Percentiles rank a stretch among this genome's conserved stretches.
phyloP scores from a whole-genome alignment of 2,329 filamentous ascomycete species.

The Diaporthe aspalathi region DNA sequence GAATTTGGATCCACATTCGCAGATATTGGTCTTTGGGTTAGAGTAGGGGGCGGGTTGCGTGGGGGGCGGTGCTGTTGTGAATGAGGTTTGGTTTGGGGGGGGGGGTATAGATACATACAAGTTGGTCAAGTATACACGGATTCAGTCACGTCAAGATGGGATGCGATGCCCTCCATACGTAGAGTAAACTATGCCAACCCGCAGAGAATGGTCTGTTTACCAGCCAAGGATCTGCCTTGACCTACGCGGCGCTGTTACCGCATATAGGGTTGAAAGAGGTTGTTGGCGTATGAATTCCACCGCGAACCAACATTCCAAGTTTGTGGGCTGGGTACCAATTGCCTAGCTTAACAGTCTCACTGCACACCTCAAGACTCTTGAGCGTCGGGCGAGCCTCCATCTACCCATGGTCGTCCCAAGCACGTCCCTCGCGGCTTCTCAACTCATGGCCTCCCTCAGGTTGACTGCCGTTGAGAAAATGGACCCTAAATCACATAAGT shows the following conservation, averaged over 20 bases:
- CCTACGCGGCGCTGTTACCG: neutral
- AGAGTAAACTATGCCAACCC: neutral
- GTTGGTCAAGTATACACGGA: neutral
- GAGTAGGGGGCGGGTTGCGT: neutral
- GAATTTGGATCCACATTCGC: conserved; percentile 14
- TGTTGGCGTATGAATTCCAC: neutral
- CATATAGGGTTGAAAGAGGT: no score
- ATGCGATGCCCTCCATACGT: neutral
- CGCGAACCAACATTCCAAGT: neutral
- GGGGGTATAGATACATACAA: conserved; percentile 16
- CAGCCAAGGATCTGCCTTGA: neutral
- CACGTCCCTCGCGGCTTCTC: neutral
- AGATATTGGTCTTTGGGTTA: conserved; percentile 12
- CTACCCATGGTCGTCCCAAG: neutral
- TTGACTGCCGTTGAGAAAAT: neutral
- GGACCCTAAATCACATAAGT: no score
- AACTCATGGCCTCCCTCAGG: neutral
- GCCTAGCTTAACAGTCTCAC: neutral
- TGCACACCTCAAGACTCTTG: neutral
- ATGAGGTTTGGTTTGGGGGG: neutral
- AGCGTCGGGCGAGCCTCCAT: neutral
- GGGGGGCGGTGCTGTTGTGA: neutral
- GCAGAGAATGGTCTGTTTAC: neutral
- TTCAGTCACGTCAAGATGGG: neutral
- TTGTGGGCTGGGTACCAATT: neutral